Evolutionary conservation across 768 basidiomycete genomes (phyloP), one percentile per base, ranked within the genome.

Genomic region (Tulasnella sp.): DNA sequence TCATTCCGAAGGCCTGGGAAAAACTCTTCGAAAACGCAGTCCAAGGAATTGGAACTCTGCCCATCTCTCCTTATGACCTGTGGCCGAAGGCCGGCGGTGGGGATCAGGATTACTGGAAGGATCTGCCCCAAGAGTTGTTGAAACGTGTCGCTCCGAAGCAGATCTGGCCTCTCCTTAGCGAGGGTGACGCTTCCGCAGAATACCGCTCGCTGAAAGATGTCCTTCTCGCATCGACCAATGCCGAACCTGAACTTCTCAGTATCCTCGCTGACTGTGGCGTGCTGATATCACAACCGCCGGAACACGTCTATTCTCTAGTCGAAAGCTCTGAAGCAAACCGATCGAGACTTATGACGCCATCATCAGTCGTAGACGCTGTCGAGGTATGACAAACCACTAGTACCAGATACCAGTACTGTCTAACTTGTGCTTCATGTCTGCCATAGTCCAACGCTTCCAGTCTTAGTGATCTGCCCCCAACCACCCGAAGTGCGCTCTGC

Each of bases 1-100:
- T 74, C 59, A 72, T 79, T n/a, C 78, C 79, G 0, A 62, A 66
- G 15, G 71, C 74, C 2, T 79, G 77, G 78, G 67, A 67, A 11
- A 55, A 50, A 1, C 63, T 78, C 0, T 63, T 79, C 0, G 65
- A 66, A 11, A 60, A 68, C 42, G 38, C 9, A 3, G 62, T 68
- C n/a, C 67, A n/a, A 55, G 53, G 0, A 63, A 68, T 8, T 42
- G 25, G 2, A 10, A 31, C 15, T 1, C 56, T 1, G 63, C 44
- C 38, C 10, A 22, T 11, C 1, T 19, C 73, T 21, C 63, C 77
- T 12, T 78, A 73, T 62, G 61, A 62, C 8, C 69, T 70, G 0
- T 78, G 78, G 77, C 78, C 78, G 0, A 69, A 71, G 1, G 60
- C 63, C 12, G 71, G 73, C 62, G 58, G 64, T 0, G 45, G 52